These are phyloP conservation scores for Diaporthe velutina DNA, from an alignment of 2,329 filamentous ascomycete species.

Conservation along the genomic window DNA sequence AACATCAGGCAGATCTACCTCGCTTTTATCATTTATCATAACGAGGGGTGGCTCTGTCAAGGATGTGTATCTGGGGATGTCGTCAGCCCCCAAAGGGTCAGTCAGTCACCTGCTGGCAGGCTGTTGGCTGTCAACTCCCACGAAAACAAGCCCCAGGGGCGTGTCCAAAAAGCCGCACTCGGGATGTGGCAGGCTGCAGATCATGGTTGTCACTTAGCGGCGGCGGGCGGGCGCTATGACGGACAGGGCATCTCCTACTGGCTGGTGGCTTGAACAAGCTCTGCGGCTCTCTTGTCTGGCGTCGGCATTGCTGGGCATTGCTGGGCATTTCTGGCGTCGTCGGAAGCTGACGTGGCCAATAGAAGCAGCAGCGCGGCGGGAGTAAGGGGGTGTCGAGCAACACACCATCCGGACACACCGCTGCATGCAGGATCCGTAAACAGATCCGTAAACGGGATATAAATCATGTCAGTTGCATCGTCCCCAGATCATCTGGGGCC, in stretches of 20 bases:
- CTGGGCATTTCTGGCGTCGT: not conserved
- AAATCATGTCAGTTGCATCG: conserved; percentile 16
- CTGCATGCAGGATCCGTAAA: conserved; percentile 13
- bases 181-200: conserved; percentile 5
- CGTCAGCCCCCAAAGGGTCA: not conserved
- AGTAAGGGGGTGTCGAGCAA: not conserved
- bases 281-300: conserved; percentile 16
- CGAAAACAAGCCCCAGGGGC: not conserved
- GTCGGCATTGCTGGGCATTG: not conserved
- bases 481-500: conserved; percentile 2
- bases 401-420: conserved; percentile 22
- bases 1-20: not conserved
- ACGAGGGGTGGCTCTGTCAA: not conserved
- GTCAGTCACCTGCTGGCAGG: too few species aligned
- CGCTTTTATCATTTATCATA: not conserved
- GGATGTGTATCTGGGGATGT: not conserved
- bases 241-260: conserved; percentile 2
- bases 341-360: conserved; percentile 29
- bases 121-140: not conserved
- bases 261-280: conserved; percentile 14
- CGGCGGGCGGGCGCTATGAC: not conserved
- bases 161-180: not conserved
- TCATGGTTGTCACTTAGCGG: not conserved
- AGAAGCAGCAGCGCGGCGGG: not conserved
- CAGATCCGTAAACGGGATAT: conserved; percentile 6